A percentile compares a stretch with the other conserved stretches of the same genome.
phyloP scores from a whole-genome alignment of 2,329 filamentous ascomycete species.

The Ophiostoma pallidulum region DNA sequence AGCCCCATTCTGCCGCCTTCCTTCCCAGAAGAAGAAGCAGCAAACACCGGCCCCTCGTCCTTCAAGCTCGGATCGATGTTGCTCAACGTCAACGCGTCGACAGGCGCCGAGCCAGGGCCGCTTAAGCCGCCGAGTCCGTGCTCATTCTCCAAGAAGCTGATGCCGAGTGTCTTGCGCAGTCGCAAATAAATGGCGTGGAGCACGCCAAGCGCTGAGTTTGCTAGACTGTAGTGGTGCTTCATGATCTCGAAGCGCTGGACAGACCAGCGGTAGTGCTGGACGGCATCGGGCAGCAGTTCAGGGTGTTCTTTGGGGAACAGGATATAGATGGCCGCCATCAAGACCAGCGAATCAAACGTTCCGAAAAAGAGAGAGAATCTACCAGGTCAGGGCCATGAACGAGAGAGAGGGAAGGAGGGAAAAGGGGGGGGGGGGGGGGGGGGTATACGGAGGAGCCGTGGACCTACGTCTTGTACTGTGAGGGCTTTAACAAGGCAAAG shows the following conservation, averaged over 20 bases:
- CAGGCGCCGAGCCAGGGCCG: conserved; percentile 4
- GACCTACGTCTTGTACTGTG: conserved; percentile 41
- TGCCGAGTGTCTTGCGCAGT: conserved; percentile 40
- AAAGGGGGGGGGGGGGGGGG: background rate
- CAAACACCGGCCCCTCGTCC: background rate
- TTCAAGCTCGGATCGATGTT: conserved; percentile 18
- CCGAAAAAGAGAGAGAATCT: conserved; percentile 51
- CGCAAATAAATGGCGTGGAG: conserved; percentile 45
- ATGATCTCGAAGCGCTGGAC: conserved; percentile 50
- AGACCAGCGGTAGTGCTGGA: conserved; percentile 51
- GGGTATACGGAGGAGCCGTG: no score
- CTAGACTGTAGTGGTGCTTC: conserved; percentile 42
- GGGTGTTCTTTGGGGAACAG: conserved; percentile 48
- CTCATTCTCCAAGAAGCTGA: conserved; percentile 21
- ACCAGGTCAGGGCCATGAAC: background rate
- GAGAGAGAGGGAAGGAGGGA: background rate
- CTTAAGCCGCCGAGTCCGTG: conserved; percentile 5
- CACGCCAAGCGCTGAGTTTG: conserved; percentile 44
- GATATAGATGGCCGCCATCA: conserved; percentile 52
- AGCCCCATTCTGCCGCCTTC: no score
- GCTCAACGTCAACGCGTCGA: conserved; percentile 15
- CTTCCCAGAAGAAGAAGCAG: no score
- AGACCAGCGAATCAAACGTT: conserved; percentile 54
- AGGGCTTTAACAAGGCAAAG: conserved; percentile 38
- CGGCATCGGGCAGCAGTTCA: conserved; percentile 35